phyloP scores from a whole-genome alignment of 2,329 filamentous ascomycete genomes.

The Beauveria asiatica region DNA sequence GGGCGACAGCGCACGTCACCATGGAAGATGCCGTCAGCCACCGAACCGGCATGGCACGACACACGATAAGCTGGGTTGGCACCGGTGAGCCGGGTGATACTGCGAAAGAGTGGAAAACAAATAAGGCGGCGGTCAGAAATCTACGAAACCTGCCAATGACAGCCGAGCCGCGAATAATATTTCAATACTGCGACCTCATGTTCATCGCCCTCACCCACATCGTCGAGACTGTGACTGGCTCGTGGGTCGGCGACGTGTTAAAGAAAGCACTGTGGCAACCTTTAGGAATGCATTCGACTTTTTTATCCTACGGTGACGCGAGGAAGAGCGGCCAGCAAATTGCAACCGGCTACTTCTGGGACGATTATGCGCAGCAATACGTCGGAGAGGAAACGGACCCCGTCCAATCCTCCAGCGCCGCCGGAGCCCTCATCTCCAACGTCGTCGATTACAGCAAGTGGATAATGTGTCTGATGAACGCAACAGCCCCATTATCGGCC shows the following conservation, averaged over 20 bases:
- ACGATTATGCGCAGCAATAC: constrained; percentile 12
- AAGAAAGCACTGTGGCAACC: constrained; percentile 25
- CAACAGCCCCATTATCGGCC: neutral
- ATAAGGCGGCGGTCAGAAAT: constrained; percentile 4
- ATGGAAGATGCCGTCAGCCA: constrained; percentile 47
- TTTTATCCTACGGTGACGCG: neutral
- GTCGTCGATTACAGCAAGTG: constrained; percentile 40
- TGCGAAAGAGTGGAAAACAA: neutral
- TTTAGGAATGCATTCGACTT: constrained; percentile 19
- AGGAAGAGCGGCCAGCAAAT: neutral
- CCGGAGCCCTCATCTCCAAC: constrained; percentile 29
- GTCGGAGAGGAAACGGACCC: constrained; percentile 17
- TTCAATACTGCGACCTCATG: constrained; percentile 39
- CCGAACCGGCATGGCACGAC: constrained; percentile 30
- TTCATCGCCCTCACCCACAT: constrained; percentile 31
- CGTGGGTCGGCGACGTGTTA: constrained; percentile 27
- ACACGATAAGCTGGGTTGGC: neutral
- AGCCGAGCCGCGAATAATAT: constrained; percentile 31
- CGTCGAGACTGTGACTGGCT: constrained; percentile 27
- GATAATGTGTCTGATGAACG: constrained; percentile 33
- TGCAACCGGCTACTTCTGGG: neutral
- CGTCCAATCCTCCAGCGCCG: constrained; percentile 22
- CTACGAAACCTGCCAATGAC: constrained; percentile 32
- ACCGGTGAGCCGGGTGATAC: neutral
- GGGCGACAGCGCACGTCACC: constrained; percentile 39